A percentile compares a stretch with the other conserved stretches of the same genome.
Conservation (phyloP, 352 stramenopile species). For the Globisporangium alternatum region DNA sequence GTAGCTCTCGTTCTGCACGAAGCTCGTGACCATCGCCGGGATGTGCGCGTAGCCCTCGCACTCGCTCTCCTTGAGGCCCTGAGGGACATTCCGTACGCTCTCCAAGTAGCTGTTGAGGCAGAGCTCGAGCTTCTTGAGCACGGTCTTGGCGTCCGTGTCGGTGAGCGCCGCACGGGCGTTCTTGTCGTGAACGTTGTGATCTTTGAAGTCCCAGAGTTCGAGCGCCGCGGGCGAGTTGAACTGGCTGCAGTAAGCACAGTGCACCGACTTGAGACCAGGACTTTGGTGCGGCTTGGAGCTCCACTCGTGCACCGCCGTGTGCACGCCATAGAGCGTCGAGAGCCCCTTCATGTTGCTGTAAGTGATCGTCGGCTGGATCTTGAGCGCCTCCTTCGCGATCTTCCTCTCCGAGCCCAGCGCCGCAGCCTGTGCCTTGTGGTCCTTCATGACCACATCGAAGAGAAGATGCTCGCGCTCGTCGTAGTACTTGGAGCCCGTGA, state of each 20-base stretch:
- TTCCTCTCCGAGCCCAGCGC: background rate
- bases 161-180: background rate
- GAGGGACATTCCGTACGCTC: background rate
- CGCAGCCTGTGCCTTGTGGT: background rate
- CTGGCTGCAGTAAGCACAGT: constrained; percentile 5
- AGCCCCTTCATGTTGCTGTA: constrained; percentile 2
- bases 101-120: constrained; percentile 8
- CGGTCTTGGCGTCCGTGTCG: background rate
- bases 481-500: background rate
- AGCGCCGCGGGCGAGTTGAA: constrained; percentile 6
- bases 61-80: background rate
- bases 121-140: background rate
- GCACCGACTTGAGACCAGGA: background rate
- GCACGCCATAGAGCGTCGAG: constrained; percentile 6
- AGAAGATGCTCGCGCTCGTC: background rate
- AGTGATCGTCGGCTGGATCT: constrained; percentile 1
- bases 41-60: constrained; percentile 1
- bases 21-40: constrained; percentile 5
- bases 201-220: background rate
- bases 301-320: background rate
- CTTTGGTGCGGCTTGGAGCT: background rate
- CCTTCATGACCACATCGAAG: background rate
- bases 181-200: background rate
- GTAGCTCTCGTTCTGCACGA: background rate
- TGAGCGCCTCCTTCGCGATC: background rate